Percentiles rank a stretch among this genome's conserved stretches.
Conservation (phyloP, 228 moss, liverwort and hornwort species). For the Sphagnum fallax region DNA sequence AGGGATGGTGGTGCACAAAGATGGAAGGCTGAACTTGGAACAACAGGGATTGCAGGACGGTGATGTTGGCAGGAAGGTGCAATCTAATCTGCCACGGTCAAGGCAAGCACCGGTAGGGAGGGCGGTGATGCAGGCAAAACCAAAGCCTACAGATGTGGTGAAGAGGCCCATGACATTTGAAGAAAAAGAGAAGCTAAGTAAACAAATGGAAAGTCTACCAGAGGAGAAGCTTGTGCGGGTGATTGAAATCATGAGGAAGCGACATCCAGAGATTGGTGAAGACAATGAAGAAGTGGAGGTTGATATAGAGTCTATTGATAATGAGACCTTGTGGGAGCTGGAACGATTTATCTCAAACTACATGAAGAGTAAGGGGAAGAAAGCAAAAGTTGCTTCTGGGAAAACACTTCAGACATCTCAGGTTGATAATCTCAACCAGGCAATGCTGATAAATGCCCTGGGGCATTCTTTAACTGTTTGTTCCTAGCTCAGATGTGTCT, state of each 20-base stretch:
- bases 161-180: constrained; percentile 51
- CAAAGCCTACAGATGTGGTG: constrained; percentile 31
- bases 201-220: constrained; percentile 32
- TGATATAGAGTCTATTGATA: constrained; percentile 47
- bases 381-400: constrained; percentile 5
- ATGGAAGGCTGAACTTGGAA: constrained; percentile 31
- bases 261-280: constrained; percentile 40
- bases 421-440: no score
- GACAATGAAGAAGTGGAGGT: constrained; percentile 52
- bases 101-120: constrained; percentile 11
- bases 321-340: constrained; percentile 53
- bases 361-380: constrained; percentile 31
- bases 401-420: no score
- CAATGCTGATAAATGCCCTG: no score
- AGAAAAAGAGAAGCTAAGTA: constrained; percentile 47
- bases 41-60: constrained; percentile 29
- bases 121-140: constrained; percentile 27
- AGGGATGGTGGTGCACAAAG: constrained; percentile 27
- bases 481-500: no score
- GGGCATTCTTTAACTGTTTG: no score
- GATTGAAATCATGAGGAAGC: constrained; percentile 48
- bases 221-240: constrained; percentile 41
- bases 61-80: constrained; percentile 13
- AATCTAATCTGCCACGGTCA: constrained; percentile 22
- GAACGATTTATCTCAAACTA: constrained; percentile 46